Base-by-base conservation (phyloP, 768 basidiomycete species). In the Rhodocollybia butyracea region DNA sequence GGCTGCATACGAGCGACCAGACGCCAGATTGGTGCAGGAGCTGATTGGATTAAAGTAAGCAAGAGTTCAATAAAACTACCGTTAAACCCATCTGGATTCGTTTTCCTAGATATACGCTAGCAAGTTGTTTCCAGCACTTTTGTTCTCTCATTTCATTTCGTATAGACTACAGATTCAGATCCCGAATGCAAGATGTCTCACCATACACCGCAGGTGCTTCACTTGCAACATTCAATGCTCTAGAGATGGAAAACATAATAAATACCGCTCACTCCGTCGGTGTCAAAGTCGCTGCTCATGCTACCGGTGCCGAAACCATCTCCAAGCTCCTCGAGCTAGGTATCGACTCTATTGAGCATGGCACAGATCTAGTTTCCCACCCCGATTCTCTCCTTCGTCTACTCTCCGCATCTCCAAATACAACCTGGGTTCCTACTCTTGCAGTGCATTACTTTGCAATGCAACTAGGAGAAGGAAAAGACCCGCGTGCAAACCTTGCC, bases 11-110 rank as follows among this genome's bases (percentile, higher is more conserved):
- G 73, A 56, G 83, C 78, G 12, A 81, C 85, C 5, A 72, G 84
- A 26, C 75, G 73, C 56, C 86, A 86, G 59, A 76, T 87, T 53
- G 84, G 84, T 29, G 78, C 81, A 12, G 84, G 84, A 6, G 80
- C 85, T 3, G 86, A 87, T 66, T 84, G 80, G 81, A 83, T 88
- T 59, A 86, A 86, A 76, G 80, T 81, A 56, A 22, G 63, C 60
- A 4, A 40, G 22, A 38, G 46, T 43, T 52, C 15, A 36, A 13
- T 43, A 13, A 30, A 27, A 54, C 24, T 17, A 30, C 21, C n/a
- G 55, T 59, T 6, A 34, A 8, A 50, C 22, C 29, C n/a, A 56
- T 29, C 38, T 29, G 48, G 55, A 11, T 31, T 30, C 22, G 11
- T 42, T 53, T 47, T 4, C 19, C 17, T 56, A 81, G 84, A 77